Base-by-base conservation (phyloP, 106 monocot species). In the Apostasia shenzhenica region DNA sequence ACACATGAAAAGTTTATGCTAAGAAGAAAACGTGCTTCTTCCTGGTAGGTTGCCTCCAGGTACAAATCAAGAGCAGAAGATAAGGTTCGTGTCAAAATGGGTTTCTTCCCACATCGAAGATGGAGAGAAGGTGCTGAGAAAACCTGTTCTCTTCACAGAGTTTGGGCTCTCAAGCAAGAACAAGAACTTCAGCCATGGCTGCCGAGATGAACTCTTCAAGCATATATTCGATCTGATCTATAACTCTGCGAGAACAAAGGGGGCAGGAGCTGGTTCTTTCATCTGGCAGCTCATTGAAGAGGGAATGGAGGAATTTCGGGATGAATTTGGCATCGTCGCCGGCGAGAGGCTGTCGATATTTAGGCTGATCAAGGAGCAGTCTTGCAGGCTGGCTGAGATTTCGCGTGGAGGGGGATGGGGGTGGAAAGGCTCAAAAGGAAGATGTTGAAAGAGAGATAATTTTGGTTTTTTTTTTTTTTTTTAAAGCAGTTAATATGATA, bases 101-200 rank as follows among this genome's bases (percentile, higher is more conserved):
- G 48, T 87, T 40, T 68, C n/a, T 26, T 86, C 89, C 57, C 97
- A 97, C 75, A 89, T 89, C 14, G 86, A 92, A 72, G 97, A 97
- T 41, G 89, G 97, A 6, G 86, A 97, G n/a, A 75, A 47, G 39
- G 77, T 67, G 54, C 75, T 92, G 26, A 67, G 55, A n/a, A 97
- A 89, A 62, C 92, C 97, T 0, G 79, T 97, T 11, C 6, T 97
- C 40, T 79, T 92, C 72, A 81, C 89, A 0, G 92, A 92, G 61
- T 89, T 89, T 55, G 97, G 92, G 6, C 63, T 92, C n/a, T 97
- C 97, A 10, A 83, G 66, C 68, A 73, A 72, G 48, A 74, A 70
- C 67, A 79, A 75, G 55, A 76, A 80, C 14, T 91, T 86, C 54
- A 70, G 79, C 45, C 70, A 86, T 70, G 71, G 84, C 8, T 79